A percentile compares a stretch with the other conserved stretches of the same genome.
Conservation (phyloP, 805 yeast genomes). For the Candida berthetii region DNA sequence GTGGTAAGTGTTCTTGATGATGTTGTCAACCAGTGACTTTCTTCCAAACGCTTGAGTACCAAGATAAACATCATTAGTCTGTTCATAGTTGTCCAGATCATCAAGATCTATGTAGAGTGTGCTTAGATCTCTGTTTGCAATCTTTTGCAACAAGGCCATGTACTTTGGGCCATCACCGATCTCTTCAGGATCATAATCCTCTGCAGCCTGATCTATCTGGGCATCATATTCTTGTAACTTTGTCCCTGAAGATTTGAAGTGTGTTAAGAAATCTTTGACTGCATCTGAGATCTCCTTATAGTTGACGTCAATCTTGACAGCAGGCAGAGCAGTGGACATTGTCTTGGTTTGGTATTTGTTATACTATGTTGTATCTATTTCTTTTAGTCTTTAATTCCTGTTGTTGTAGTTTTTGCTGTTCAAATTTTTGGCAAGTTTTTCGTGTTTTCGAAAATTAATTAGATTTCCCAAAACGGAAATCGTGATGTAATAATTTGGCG, state of each 20-base stretch:
- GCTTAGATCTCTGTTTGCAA: slow-evolving; percentile 77
- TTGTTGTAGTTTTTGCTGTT: neutral
- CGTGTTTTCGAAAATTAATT: neutral
- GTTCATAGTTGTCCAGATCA: slow-evolving; percentile 71
- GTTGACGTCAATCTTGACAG: slow-evolving; percentile 67
- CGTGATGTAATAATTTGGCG: no score
- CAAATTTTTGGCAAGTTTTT: neutral
- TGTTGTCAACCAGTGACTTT: slow-evolving; percentile 45
- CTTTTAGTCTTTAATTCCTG: neutral
- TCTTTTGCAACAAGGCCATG: slow-evolving; percentile 61
- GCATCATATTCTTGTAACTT: slow-evolving; percentile 25
- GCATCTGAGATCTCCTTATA: slow-evolving; percentile 56
- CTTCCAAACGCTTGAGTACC: slow-evolving; percentile 16
- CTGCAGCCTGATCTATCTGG: slow-evolving; percentile 18
- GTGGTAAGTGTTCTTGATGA: slow-evolving; percentile 70
- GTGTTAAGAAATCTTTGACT: slow-evolving; percentile 59
- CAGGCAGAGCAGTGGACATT: slow-evolving; percentile 39
- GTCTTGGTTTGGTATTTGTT: neutral
- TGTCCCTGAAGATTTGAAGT: slow-evolving; percentile 45
- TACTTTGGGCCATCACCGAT: slow-evolving; percentile 59
- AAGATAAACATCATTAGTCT: slow-evolving; percentile 25
- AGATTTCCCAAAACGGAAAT: slow-evolving; percentile 1
- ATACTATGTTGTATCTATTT: neutral
- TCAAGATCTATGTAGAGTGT: slow-evolving; percentile 74
- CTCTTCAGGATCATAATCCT: slow-evolving; percentile 19